Evolutionary conservation across 208 protist genomes (phyloP), one percentile per base, ranked within the genome.

Genomic region (Strigomonas culicis): DNA sequence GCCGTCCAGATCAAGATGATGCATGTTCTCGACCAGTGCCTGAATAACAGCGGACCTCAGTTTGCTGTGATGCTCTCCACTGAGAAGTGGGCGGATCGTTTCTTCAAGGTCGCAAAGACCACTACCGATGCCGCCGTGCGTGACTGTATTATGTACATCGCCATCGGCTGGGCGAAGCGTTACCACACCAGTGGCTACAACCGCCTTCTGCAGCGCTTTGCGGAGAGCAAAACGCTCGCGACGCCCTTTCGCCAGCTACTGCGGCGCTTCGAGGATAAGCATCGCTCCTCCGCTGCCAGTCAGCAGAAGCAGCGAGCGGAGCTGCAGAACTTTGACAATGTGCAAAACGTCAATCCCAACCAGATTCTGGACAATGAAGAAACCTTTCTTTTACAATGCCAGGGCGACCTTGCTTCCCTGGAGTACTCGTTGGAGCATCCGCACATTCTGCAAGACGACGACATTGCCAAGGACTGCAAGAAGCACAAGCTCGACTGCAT

Each of bases 391-490:
- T 70, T 94, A 58, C 60, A 91, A 66, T 82, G 72, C 55, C 90
- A 96, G 72, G 85, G 87, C 17, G 90, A 96, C 65, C 67, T 96
- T 27, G 85, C 82, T 17, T 93, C 86, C 1, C 79, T 96, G 10
- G 90, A 96, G 76, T 96, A 96, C 63, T 73, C 79, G 10, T 75
- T 96, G 41, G 83, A 94, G 68, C 80, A 93, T 62, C 90, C 90
- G 11, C 67, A 93, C 25, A 78, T 96, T 63, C 70, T 96, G 39
- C 69, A 85, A 19, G 86, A 93, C 66, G 79, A 72, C 31, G 83
- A 89, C n/a, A 87, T 96, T 39, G 87, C 85, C 0, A 75, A 80
- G 57, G 80, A 86, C 1, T 96, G 90, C 74, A 89, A 90, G 60
- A 31, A 82, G 36, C 76, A 93, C 68, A 96, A 96, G 79, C 19